phyloP scores from a whole-genome alignment of 495 filamentous ascomycete genomes.

The Parmelia sp. region DNA sequence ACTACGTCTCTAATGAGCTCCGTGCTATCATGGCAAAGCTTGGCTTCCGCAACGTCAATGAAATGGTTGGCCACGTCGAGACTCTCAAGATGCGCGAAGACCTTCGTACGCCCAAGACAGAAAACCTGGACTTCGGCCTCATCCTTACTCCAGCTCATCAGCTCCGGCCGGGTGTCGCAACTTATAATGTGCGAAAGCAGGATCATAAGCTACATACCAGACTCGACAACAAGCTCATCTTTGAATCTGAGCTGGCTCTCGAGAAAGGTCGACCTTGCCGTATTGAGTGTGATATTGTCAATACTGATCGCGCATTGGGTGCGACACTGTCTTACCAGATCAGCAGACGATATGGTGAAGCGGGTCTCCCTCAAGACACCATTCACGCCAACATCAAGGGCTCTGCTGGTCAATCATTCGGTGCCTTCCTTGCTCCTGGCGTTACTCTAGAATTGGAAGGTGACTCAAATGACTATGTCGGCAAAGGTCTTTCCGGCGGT shows the following conservation, averaged over 20 bases:
- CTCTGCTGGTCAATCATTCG: constrained; percentile 98
- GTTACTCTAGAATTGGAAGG: constrained; percentile 96
- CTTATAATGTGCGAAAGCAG: constrained; percentile 98
- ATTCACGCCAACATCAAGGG: constrained; percentile 97
- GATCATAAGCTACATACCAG: constrained; percentile 91
- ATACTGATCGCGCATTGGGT: constrained; percentile 93
- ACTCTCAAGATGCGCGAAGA: constrained; percentile 83
- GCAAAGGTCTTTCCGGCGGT: constrained; percentile 94
- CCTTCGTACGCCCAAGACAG: constrained; percentile 78
- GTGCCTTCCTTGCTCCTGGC: constrained; percentile 90
- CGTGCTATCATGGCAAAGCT: constrained; percentile 97
- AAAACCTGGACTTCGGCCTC: constrained; percentile 89
- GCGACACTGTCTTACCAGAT: constrained; percentile 96
- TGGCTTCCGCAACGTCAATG: constrained; percentile 91
- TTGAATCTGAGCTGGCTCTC: constrained; percentile 91
- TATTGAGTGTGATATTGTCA: constrained; percentile 97
- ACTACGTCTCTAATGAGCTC: constrained; percentile 96
- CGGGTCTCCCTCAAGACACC: constrained; percentile 86
- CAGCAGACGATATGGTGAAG: constrained; percentile 85
- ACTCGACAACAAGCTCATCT: constrained; percentile 97
- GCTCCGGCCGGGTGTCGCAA: constrained; percentile 91
- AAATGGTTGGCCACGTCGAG: constrained; percentile 96
- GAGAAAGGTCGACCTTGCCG: constrained; percentile 93
- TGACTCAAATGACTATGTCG: constrained; percentile 97
- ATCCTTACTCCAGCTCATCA: constrained; percentile 96